These are phyloP conservation scores for Aspergillus phoenicis DNA, from an alignment of 2,329 filamentous ascomycete species.

Conservation along the genomic window DNA sequence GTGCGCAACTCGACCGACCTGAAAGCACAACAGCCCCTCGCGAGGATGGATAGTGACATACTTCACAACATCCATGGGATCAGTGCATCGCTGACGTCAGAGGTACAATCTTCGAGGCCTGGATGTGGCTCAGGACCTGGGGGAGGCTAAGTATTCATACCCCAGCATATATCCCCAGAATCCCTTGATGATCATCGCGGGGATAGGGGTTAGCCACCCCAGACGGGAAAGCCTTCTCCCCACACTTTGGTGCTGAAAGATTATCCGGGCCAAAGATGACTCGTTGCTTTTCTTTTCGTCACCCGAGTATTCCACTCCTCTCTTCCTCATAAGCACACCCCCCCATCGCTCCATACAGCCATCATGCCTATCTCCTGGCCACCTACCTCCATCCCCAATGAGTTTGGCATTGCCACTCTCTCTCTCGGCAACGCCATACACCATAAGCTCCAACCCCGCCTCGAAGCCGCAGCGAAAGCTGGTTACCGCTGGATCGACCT, in stretches of 20 bases:
- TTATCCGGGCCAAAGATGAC: neutral
- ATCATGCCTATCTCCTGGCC: conserved; percentile 23
- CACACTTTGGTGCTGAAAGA: neutral
- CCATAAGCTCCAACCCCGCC: conserved; percentile 31
- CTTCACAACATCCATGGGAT: neutral
- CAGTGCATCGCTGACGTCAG: neutral
- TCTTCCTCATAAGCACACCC: neutral
- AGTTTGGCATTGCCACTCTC: conserved; percentile 36
- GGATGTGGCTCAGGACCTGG: neutral
- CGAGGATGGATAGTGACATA: neutral
- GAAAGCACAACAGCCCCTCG: neutral
- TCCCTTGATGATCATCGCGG: neutral
- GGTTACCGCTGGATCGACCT: conserved; percentile 38
- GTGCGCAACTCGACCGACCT: neutral
- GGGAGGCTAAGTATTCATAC: neutral
- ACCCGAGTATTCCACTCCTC: neutral
- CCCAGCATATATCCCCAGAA: neutral
- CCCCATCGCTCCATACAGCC: neutral
- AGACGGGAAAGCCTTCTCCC: conserved; percentile 3
- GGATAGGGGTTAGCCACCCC: neutral
- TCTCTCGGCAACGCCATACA: conserved; percentile 35
- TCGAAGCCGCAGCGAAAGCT: conserved; percentile 33
- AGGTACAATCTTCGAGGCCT: neutral
- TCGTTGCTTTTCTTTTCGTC: neutral
- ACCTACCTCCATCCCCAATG: conserved; percentile 18